Evolutionary conservation across 2,329 filamentous ascomycete genomes (phyloP).

Genomic region (Sporothrix pallida): DNA sequence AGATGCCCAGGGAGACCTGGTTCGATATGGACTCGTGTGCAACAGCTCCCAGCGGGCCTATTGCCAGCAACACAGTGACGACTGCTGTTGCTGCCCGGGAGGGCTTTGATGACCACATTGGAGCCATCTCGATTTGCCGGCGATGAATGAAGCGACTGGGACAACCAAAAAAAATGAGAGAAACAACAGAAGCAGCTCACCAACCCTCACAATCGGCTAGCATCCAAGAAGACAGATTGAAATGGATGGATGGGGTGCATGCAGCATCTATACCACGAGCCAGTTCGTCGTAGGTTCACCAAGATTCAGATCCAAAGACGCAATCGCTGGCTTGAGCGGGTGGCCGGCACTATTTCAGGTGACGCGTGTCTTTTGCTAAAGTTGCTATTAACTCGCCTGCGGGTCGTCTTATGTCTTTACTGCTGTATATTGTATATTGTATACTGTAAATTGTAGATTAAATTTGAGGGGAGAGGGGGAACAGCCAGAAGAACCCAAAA

Average conservation of each 20-base stretch:
- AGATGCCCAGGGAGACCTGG: slow-evolving; percentile 33
- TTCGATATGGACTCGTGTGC: slow-evolving; percentile 33
- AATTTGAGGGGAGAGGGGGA: neutral
- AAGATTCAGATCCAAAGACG: neutral
- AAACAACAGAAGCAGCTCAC: neutral
- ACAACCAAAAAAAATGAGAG: neutral
- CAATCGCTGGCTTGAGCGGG: neutral
- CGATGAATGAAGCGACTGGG: neutral
- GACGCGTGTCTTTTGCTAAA: slow-evolving; percentile 12
- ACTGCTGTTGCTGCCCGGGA: slow-evolving; percentile 19
- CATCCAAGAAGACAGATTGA: neutral
- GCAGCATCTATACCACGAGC: slow-evolving; percentile 9
- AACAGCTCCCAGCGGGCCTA: neutral
- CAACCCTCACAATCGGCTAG: neutral
- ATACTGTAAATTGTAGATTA: neutral
- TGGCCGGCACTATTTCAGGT: slow-evolving; percentile 2
- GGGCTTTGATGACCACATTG: slow-evolving; percentile 16
- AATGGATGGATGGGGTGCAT: neutral
- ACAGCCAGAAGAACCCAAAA: neutral
- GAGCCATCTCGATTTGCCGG: slow-evolving; percentile 20
- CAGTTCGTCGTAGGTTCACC: no score
- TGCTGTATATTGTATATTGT: neutral
- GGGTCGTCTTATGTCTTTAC: neutral
- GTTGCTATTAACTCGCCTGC: neutral
- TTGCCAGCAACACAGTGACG: neutral